Conservation (phyloP, 257 asterid species). For the Solanum rostratum region DNA sequence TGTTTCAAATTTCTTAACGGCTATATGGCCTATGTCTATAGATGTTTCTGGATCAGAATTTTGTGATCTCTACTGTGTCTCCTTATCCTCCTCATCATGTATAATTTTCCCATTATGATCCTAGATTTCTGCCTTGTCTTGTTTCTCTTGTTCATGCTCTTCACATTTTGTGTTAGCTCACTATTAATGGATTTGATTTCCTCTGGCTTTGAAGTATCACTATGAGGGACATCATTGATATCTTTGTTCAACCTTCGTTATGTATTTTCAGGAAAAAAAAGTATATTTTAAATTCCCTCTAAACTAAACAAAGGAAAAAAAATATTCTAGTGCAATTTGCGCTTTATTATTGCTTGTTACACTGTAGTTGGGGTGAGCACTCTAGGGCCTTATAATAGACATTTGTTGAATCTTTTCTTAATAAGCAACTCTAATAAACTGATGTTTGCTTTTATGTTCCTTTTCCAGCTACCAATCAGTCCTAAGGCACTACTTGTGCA, state of each 20-base stretch:
- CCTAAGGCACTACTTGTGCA: neutral
- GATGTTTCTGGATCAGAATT: neutral
- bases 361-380: neutral
- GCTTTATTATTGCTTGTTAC: neutral
- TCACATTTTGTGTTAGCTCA: neutral
- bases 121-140: neutral
- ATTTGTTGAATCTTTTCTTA: neutral
- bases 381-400: neutral
- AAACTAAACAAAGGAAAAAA: neutral
- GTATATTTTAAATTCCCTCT: neutral
- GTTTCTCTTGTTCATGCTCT: neutral
- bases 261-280: neutral
- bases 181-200: no score
- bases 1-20: neutral
- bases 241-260: neutral
- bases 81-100: neutral
- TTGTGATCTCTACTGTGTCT: neutral
- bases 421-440: neutral
- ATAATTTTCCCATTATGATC: neutral
- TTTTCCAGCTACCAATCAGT: constrained; percentile 22
- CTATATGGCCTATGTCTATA: neutral
- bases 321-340: neutral
- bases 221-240: neutral
- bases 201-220: neutral
- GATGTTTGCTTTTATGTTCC: constrained; percentile 12